A percentile compares a stretch with the other conserved stretches of the same genome.
Evolutionary conservation across 768 basidiomycete genomes (phyloP).

Genomic region (Terana coerulea): DNA sequence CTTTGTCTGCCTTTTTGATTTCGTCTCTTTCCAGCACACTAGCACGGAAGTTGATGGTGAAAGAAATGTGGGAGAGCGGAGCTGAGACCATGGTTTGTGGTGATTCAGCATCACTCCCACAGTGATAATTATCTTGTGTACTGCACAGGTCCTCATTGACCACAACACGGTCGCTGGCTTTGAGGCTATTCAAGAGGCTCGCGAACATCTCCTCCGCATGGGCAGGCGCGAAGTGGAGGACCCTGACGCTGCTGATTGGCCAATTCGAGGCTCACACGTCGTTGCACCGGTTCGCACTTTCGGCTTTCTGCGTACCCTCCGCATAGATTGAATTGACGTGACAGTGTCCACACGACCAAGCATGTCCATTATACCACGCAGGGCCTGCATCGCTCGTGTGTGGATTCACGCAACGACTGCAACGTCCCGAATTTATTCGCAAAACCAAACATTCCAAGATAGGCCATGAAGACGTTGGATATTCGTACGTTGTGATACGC

Average conservation of each 20-base stretch:
- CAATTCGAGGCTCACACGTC: constrained; percentile 67
- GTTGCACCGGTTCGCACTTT: constrained; percentile 71
- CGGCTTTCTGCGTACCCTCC: background rate
- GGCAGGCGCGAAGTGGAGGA: constrained; percentile 58
- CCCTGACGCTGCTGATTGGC: constrained; percentile 31
- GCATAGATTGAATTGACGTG: too few species aligned
- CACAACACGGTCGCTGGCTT: constrained; percentile 76
- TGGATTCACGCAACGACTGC: constrained; percentile 83
- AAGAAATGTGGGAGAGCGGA: constrained; percentile 90
- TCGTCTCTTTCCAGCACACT: constrained; percentile 63
- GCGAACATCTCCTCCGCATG: constrained; percentile 64
- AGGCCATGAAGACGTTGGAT: constrained; percentile 85
- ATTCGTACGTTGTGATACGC: constrained; percentile 87
- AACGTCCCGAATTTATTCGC: constrained; percentile 82
- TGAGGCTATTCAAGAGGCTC: constrained; percentile 69
- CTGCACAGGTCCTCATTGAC: constrained; percentile 75
- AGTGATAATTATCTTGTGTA: background rate
- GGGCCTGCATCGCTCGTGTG: constrained; percentile 57
- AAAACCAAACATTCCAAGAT: constrained; percentile 81
- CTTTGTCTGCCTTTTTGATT: constrained; percentile 83
- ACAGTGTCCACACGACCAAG: constrained; percentile 88
- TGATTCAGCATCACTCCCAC: too few species aligned
- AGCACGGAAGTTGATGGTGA: constrained; percentile 62
- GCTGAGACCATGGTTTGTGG: constrained; percentile 70
- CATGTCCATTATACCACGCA: constrained; percentile 72